A percentile compares a stretch with the other conserved stretches of the same genome.
phyloP scores from a whole-genome alignment of 1,139 yeast genomes.

The Yamadazyma trypodendri region DNA sequence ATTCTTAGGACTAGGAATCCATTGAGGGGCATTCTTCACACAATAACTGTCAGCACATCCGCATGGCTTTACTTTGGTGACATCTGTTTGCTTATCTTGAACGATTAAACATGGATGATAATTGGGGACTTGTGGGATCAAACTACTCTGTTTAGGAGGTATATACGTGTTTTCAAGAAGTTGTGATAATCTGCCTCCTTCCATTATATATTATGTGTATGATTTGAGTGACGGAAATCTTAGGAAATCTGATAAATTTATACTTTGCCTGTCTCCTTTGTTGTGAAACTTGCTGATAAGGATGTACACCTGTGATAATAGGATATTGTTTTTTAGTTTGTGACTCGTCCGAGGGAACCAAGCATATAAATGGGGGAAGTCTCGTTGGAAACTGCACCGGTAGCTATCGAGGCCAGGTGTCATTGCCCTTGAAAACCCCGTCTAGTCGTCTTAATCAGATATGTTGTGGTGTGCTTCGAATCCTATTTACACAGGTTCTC shows the following conservation, averaged over 20 bases:
- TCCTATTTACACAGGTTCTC: not conserved
- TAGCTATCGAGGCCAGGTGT: no score
- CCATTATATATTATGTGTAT: constrained; percentile 23
- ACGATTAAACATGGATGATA: constrained; percentile 48
- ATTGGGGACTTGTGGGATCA: constrained; percentile 26
- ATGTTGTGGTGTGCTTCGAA: no score
- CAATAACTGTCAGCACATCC: constrained; percentile 48
- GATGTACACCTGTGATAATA: not conserved
- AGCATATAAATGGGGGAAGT: no score
- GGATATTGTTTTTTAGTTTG: no score
- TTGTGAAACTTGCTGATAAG: constrained; percentile 6
- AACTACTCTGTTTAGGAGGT: constrained; percentile 24
- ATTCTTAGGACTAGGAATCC: constrained; percentile 39
- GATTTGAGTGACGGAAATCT: not conserved
- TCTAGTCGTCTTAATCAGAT: no score
- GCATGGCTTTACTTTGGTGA: constrained; percentile 36
- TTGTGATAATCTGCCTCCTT: constrained; percentile 27
- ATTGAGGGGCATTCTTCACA: constrained; percentile 40
- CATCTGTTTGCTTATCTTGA: constrained; percentile 44
- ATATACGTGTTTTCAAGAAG: constrained; percentile 32
- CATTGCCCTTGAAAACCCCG: no score
- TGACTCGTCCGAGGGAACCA: no score
- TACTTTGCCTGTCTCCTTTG: no score
- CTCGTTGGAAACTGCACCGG: no score
- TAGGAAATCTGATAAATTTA: not conserved